phyloP scores from a whole-genome alignment of 768 basidiomycete species.

The Tylopilus cervinicoccineus region DNA sequence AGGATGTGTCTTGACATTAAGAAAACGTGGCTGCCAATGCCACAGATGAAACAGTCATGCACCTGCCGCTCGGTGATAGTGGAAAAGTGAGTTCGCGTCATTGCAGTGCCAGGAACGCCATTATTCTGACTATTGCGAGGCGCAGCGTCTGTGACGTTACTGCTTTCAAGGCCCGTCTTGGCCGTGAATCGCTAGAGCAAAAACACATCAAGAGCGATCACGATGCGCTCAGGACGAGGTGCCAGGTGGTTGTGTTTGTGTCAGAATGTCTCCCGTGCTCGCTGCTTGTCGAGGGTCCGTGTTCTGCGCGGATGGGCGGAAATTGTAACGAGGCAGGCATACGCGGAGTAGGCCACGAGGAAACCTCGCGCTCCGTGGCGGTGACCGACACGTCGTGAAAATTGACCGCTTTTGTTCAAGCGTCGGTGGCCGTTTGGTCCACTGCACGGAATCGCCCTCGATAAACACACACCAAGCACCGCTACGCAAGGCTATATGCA shows the following conservation, averaged over 20 bases:
- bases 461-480: constrained; percentile 8
- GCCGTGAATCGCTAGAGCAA: neutral
- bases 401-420: too few species aligned
- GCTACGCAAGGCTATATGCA: constrained; percentile 6
- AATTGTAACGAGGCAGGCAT: neutral
- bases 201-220: neutral
- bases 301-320: neutral
- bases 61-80: constrained; percentile 14
- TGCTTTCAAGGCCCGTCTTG: too few species aligned
- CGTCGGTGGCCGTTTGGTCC: constrained; percentile 6
- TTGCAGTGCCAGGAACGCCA: constrained; percentile 20
- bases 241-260: neutral
- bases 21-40: constrained; percentile 25
- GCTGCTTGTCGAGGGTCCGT: neutral
- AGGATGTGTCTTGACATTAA: constrained; percentile 16
- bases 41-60: constrained; percentile 8
- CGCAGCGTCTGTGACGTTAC: constrained; percentile 3
- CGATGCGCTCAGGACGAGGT: neutral
- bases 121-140: neutral
- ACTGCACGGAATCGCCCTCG: constrained; percentile 12
- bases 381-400: too few species aligned
- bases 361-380: constrained; percentile 21
- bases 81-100: constrained; percentile 10
- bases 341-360: constrained; percentile 25
- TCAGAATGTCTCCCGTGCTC: neutral